These are phyloP conservation scores for Penstemon eatonii DNA, from an alignment of 257 asterid species.

Conservation along the genomic window DNA sequence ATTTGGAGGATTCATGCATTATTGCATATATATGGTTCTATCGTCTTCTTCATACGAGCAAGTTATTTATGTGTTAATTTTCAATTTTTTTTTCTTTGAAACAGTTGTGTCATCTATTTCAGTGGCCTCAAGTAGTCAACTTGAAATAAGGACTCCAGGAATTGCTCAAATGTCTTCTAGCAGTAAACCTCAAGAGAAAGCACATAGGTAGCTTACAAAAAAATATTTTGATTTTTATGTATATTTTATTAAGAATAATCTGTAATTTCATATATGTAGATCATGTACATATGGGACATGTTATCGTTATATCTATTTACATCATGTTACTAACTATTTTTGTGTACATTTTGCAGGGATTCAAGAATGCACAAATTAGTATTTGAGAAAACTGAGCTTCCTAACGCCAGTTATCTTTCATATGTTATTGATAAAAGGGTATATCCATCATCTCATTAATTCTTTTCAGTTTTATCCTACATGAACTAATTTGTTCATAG, in stretches of 20 bases:
- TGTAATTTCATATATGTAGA: conserved; percentile 22
- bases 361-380: conserved; percentile 72
- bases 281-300: no score
- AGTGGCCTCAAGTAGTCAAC: conserved; percentile 35
- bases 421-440: conserved; percentile 72
- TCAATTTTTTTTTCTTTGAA: conserved; percentile 46
- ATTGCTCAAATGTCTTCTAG: conserved; percentile 42
- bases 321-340: conserved; percentile 21
- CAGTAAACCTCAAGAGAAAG: conserved; percentile 40
- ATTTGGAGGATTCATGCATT: not conserved
- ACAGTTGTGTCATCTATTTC: conserved; percentile 41
- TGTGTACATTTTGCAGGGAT: conserved; percentile 53
- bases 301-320: conserved; percentile 18
- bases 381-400: conserved; percentile 51
- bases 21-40: not conserved
- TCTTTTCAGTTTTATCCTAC: not conserved
- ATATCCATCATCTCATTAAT: not conserved
- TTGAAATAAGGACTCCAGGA: conserved; percentile 38
- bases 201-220: conserved; percentile 66
- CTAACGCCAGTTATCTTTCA: conserved; percentile 65
- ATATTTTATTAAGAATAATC: conserved; percentile 7
- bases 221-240: conserved; percentile 42
- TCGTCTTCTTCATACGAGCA: not conserved
- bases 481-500: not conserved
- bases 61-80: not conserved